These are phyloP conservation scores for Eucalyptus albens DNA, from an alignment of 345 rosid genomes.

Conservation along the genomic window DNA sequence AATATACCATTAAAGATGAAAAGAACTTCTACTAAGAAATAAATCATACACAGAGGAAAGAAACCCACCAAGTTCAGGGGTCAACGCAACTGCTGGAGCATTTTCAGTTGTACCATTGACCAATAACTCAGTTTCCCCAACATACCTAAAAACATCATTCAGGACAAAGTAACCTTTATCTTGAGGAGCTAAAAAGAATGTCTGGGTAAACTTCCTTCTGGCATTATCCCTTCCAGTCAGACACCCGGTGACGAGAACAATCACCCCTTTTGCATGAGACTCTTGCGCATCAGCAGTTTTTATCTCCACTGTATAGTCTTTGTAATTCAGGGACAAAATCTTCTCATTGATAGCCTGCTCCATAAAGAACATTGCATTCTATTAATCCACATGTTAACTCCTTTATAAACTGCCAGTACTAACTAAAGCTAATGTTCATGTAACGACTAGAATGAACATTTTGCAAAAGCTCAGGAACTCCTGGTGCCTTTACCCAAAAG, in stretches of 20 bases:
- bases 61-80: slow-evolving; percentile 34
- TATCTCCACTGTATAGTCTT: slow-evolving; percentile 70
- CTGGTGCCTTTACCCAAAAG: not conserved
- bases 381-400: not conserved
- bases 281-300: slow-evolving; percentile 87
- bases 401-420: not conserved
- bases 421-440: not conserved
- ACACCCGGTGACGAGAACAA: slow-evolving; percentile 75
- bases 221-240: slow-evolving; percentile 64
- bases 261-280: slow-evolving; percentile 62
- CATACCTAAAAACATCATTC: slow-evolving; percentile 75
- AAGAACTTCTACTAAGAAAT: not conserved
- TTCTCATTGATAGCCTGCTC: slow-evolving; percentile 36
- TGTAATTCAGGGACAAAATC: slow-evolving; percentile 43
- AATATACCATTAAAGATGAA: not conserved
- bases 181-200: slow-evolving; percentile 90
- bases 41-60: not conserved
- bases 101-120: slow-evolving; percentile 16
- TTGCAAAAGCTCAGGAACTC: not conserved
- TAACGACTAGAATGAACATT: not conserved
- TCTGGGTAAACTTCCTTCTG: slow-evolving; percentile 73
- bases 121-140: slow-evolving; percentile 42
- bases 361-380: not conserved
- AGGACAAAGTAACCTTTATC: slow-evolving; percentile 86
- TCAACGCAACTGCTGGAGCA: slow-evolving; percentile 12